phyloP scores from a whole-genome alignment of 2,329 filamentous ascomycete genomes.

The Grosmannia huntii region DNA sequence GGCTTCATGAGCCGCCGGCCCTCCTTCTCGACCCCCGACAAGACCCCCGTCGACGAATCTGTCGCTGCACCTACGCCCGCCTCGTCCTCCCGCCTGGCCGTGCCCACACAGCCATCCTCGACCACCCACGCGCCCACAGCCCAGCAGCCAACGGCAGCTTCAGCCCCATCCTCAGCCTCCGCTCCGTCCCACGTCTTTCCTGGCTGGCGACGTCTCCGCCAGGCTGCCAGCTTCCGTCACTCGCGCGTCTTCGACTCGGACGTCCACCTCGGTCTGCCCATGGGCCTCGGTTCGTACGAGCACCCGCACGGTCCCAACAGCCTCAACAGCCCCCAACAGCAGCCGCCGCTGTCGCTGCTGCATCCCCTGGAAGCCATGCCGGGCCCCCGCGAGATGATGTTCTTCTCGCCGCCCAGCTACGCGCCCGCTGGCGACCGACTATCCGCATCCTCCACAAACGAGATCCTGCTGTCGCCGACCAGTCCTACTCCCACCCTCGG shows the following conservation, averaged over 20 bases:
- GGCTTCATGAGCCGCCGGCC: slow-evolving; percentile 37
- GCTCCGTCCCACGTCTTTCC: slow-evolving; percentile 31
- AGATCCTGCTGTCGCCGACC: not conserved
- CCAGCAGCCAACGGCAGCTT: not conserved
- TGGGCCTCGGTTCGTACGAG: not conserved
- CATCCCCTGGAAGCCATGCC: slow-evolving; percentile 21
- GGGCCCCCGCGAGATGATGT: slow-evolving; percentile 21
- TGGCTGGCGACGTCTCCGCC: slow-evolving; percentile 37
- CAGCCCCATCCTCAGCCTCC: slow-evolving; percentile 4
- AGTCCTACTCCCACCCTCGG: slow-evolving; percentile 31
- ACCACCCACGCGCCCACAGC: slow-evolving; percentile 5
- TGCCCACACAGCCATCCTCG: slow-evolving; percentile 16
- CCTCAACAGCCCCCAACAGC: not conserved
- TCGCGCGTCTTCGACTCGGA: slow-evolving; percentile 32
- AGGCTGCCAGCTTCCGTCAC: slow-evolving; percentile 36
- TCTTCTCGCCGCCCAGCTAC: slow-evolving; percentile 9
- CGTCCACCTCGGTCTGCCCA: not conserved
- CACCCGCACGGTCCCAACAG: slow-evolving; percentile 5
- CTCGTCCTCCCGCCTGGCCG: slow-evolving; percentile 7
- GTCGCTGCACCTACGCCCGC: not conserved
- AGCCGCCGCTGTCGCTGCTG: not conserved
- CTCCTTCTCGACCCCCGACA: slow-evolving; percentile 20
- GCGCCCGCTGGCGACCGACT: not conserved
- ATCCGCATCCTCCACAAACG: slow-evolving; percentile 3
- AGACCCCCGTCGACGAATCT: slow-evolving; percentile 3